Base-by-base conservation (phyloP, 306 rosid species). In the Fragaria iinumae region DNA sequence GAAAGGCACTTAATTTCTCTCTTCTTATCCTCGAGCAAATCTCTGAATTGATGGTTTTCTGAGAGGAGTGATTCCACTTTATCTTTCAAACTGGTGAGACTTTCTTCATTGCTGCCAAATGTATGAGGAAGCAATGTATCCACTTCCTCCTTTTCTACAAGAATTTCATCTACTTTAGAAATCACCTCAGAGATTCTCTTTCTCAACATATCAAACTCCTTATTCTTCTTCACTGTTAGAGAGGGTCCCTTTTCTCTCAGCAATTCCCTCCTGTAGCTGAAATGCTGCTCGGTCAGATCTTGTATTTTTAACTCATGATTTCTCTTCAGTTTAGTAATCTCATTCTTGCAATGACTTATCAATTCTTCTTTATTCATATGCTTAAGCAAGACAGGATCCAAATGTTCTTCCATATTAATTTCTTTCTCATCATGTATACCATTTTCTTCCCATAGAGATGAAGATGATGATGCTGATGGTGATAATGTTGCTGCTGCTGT, bases 231-330 rank as follows among this genome's bases (percentile, higher is more conserved):
- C 73, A 79, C 36, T 48, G 88, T 79, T 71, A 76, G 79, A 49
- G 88, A 85, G 71, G 89, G 79, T 44, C 87, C 87, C 77, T 72
- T 80, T 86, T 84, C 87, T 84, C 4, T 88, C 75, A 91, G 68
- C 11, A 82, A 56, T 67, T 87, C 90, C 74, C 97, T 64, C 86
- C 43, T 91, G 38, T 88, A 90, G 75, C 78, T 78, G 79, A 88
- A 79, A 74, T 68, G 78, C 70, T 88, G 86, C 84, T 96, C 99
- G 32, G 89, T 92, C 68, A 81, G 67, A 82, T 81, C 80, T 8
- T 78, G 97, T 85, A 91, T 89, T 70, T 88, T 76, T 55, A 88
- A 88, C 76, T 96, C 99, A 38, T 96, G 98, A 68, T 88, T 84
- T 86, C 98, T 89, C 88, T 83, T 91, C 93, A 88, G 83, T 65